Conservation (phyloP, 2,329 filamentous ascomycete genomes). For the Dothistroma pini region DNA sequence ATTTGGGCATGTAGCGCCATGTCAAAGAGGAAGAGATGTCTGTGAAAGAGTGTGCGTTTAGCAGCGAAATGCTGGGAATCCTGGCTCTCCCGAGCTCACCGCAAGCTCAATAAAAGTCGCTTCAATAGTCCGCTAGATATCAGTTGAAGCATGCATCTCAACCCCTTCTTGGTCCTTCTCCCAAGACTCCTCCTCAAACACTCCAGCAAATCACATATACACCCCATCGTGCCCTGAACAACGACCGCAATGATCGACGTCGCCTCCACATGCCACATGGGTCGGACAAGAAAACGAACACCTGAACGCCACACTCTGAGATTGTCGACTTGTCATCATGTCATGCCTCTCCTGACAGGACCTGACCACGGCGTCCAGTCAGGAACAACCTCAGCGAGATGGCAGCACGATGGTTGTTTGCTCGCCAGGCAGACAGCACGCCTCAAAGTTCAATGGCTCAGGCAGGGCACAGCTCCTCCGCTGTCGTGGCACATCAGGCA, state of each 20-base stretch:
- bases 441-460: neutral
- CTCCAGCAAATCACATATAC: neutral
- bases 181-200: neutral
- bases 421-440: neutral
- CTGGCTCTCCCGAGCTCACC: neutral
- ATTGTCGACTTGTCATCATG: neutral
- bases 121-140: neutral
- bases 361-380: neutral
- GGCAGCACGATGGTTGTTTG: neutral
- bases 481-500: neutral
- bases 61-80: neutral
- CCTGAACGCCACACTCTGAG: neutral
- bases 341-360: neutral
- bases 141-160: neutral
- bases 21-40: neutral
- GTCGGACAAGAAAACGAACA: neutral
- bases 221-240: neutral
- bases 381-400: neutral
- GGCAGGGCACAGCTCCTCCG: neutral
- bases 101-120: neutral
- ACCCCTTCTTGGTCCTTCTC: neutral
- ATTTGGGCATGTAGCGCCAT: slow-evolving; percentile 20
- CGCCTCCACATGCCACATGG: neutral
- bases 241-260: neutral
- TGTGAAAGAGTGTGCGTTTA: neutral